phyloP scores from a whole-genome alignment of 2,329 filamentous ascomycete species.

The Epichloe coenophiala region DNA sequence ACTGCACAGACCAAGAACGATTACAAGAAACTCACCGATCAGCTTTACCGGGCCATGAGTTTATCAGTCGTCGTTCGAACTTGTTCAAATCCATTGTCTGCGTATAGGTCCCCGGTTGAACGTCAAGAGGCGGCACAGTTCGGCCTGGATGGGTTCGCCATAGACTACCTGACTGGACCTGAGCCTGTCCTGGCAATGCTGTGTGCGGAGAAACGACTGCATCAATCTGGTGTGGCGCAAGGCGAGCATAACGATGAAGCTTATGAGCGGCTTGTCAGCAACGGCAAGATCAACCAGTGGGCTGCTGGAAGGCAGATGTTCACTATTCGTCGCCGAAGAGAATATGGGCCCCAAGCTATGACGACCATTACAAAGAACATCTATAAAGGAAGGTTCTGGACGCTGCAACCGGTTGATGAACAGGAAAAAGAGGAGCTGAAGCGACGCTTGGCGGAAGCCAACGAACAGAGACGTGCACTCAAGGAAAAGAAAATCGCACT shows the following conservation, averaged over 20 bases:
- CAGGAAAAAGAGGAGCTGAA: constrained; percentile 50
- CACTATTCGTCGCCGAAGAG: constrained; percentile 53
- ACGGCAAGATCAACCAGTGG: constrained; percentile 50
- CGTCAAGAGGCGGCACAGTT: constrained; percentile 37
- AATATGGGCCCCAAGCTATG: constrained; percentile 64
- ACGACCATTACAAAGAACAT: constrained; percentile 56
- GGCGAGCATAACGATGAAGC: constrained; percentile 51
- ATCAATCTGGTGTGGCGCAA: constrained; percentile 53
- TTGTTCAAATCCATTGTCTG: constrained; percentile 37
- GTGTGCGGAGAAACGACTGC: constrained; percentile 57
- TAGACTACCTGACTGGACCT: constrained; percentile 70
- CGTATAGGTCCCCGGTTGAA: constrained; percentile 42
- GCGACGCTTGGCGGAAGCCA: constrained; percentile 32
- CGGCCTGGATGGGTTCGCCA: constrained; percentile 69
- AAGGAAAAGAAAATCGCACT: constrained; percentile 20
- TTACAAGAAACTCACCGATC: constrained; percentile 55
- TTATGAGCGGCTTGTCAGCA: constrained; percentile 49
- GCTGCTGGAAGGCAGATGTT: constrained; percentile 54
- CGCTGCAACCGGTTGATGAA: constrained; percentile 59
- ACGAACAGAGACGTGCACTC: constrained; percentile 21
- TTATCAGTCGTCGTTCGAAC: constrained; percentile 63
- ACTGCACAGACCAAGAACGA: constrained; percentile 66
- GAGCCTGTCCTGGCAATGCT: constrained; percentile 78
- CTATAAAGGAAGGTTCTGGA: constrained; percentile 54
- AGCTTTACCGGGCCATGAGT: constrained; percentile 48